Evolutionary conservation across 306 rosid genomes (phyloP).

Genomic region (Oemleria cerasiformis): DNA sequence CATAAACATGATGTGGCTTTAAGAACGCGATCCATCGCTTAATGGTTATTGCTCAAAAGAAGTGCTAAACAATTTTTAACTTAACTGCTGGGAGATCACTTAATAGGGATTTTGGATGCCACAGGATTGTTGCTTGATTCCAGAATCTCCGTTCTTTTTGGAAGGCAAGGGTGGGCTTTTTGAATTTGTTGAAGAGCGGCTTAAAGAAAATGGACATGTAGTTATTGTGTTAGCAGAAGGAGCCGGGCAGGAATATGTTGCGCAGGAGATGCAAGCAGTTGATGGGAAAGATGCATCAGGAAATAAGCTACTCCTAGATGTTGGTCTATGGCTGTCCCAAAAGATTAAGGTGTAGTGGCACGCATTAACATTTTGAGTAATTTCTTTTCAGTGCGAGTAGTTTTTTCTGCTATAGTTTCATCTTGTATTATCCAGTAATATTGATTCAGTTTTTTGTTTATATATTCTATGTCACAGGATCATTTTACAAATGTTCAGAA

Average conservation of each 20-base stretch:
- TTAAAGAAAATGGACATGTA: constrained; percentile 87
- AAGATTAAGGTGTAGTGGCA: constrained; percentile 61
- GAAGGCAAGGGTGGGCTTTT: constrained; percentile 90
- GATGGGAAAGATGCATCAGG: constrained; percentile 83
- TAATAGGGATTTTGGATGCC: constrained; percentile 38
- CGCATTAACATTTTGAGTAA: constrained; percentile 5
- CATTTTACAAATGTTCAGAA: constrained; percentile 57
- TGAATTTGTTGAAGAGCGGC: constrained; percentile 69
- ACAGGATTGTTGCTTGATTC: constrained; percentile 99
- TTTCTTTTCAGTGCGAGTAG: constrained; percentile 5
- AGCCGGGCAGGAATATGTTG: constrained; percentile 82
- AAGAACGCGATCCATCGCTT: constrained; percentile 8
- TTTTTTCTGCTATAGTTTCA: constrained; percentile 12
- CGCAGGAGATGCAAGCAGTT: constrained; percentile 43
- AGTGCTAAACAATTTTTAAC: not conserved
- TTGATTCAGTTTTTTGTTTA: constrained; percentile 18
- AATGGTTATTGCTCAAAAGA: constrained; percentile 9
- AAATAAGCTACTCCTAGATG: constrained; percentile 77
- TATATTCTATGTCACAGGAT: constrained; percentile 45
- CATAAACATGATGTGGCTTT: not conserved
- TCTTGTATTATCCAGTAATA: constrained; percentile 6
- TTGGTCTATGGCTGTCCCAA: constrained; percentile 79
- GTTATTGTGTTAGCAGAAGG: constrained; percentile 97
- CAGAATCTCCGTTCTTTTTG: constrained; percentile 91
- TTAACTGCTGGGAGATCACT: constrained; percentile 12